Base-by-base conservation (phyloP, 148 eudicot genomes). In the Fallopia convolvulus region DNA sequence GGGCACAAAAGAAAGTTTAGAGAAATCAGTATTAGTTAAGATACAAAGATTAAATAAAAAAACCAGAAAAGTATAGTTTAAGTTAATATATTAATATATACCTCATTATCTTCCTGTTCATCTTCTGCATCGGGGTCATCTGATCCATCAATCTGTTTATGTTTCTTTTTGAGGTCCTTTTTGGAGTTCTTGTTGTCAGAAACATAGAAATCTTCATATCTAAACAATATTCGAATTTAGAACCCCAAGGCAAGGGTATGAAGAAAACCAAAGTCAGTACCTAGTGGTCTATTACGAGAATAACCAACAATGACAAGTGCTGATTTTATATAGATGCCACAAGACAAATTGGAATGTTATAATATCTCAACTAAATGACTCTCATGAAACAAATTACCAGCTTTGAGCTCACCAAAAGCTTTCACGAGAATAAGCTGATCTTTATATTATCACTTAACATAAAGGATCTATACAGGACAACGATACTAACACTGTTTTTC, bases 181-280 rank as follows among this genome's bases (percentile, higher is more conserved):
- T 83, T 77, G 83, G 83, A 10, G 13, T 72, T 79, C 46, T 83
- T 85, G 89, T 87, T 89, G 40, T 84, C 74, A 40, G 86, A 66
- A 53, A 78, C 91, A 85, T 84, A 95, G 79, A 95, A 95, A 74
- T 91, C 97, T 74, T 90, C 88, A 75, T 88, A 93, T 83, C 99
- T 92, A 80, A 75, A 77, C 21, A 42, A 12, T 10, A 26, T 26
- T 26, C 30, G 30, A 26, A 26, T 36, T n/a, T n/a, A 61, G 68
- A 61, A 61, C 41, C 50, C 49, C 75, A 42, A 20, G 13, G 30
- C 53, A 30, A 71, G 5, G 30, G 30, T 26, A 26, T 26, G 30
- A 26, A 26, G 23, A 20, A 72, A 72, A 20, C 50, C 23, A 44
- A 41, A 40, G 53, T 72, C 72, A 66, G 20, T 53, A 53, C 30